Base-by-base conservation (phyloP, 2,329 filamentous ascomycete genomes). In the Penicillium expansum region DNA sequence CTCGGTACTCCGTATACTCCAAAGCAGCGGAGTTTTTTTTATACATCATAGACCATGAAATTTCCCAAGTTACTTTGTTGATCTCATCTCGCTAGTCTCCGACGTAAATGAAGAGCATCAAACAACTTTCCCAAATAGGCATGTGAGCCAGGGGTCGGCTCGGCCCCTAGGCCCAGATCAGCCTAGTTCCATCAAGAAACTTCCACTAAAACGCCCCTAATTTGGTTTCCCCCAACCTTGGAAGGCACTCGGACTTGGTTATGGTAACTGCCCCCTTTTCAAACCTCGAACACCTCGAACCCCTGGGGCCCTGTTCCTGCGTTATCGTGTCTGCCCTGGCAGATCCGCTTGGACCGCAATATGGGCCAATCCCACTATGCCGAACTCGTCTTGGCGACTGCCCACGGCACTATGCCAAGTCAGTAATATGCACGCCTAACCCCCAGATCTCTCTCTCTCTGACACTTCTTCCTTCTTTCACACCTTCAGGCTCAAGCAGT, bases 301-400 rank as follows among this genome's bases (percentile, higher is more conserved):
- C 54, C 60, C 60, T 60, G 58, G 60, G 60, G 53, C 49, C 48
- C 56, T 50, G 57, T 53, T 57, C 57, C 35, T 56, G 45, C n/a
- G 16, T 37, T 35, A 37, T 30, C 47, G n/a, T 50, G n/a, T 13
- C 24, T 27, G 27, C 22, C 9, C 32, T 24, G 8, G 41, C 13
- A 22, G 27, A 22, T 35, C 53, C 53, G 41, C 48, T 56, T 52
- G 27, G 30, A 51, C 47, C 16, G 3, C 39, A 27, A 22, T 18
- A 43, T 33, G 37, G 20, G 38, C 48, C 48, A 51, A 51, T 51
- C 37, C 37, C 47, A 38, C 37, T 14, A 4, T 51, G 38, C 38
- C 11, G 24, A 51, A 24, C n/a, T 13, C 14, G 18, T 38, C 48
- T 39, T 42, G 54, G 48, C 48, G 5, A 20, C 47, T 45, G 11